Base-by-base conservation (phyloP, 495 filamentous ascomycete species). In the Tuber melanosporum region DNA sequence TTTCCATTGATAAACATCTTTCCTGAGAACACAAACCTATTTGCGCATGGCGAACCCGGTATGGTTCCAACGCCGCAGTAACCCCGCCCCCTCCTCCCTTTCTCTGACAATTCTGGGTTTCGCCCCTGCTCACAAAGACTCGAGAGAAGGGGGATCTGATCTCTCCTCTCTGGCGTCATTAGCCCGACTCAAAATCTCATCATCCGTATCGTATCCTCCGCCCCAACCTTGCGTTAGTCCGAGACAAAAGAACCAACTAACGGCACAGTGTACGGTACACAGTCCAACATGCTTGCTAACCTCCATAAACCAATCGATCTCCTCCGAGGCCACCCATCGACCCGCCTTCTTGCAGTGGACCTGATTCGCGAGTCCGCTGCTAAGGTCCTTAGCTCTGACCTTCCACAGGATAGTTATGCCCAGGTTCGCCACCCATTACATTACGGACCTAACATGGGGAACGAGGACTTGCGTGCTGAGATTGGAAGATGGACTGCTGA, bases 381-480 rank as follows among this genome's bases (percentile, higher is more conserved):
- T 36, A 80, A 80, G 20, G 88, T 89, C 22, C 87, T 97, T 71
- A 87, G 88, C 19, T 85, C 90, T 75, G 90, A 74, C 86, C 86
- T 43, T 86, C 90, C 20, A 90, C 85, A 46, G 3, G 77, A 82
- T 75, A 75, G 70, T 12, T 79, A 77, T 9, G 71, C 71, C 39
- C 47, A 66, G 45, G 75, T 44, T 26, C 73, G 74, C 15, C 82
- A 83, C 47, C 79, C 82, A 8, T 85, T 97, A 45, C 86, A 89
- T 22, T 98, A 98, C 83, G 94, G 91, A 0, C 91, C 92, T 5
- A 93, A 97, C 81, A 85, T 88, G 62, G 94, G 94, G 10, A 92
- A 92, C 78, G 83, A 86, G 41, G 90, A 91, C 44, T 85, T 93
- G 1, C 85, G 92, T 9, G 83, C 87, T 75, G 86, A 89, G 42